Base-by-base conservation (phyloP, 768 basidiomycete species). In the Calocybe cyanea region DNA sequence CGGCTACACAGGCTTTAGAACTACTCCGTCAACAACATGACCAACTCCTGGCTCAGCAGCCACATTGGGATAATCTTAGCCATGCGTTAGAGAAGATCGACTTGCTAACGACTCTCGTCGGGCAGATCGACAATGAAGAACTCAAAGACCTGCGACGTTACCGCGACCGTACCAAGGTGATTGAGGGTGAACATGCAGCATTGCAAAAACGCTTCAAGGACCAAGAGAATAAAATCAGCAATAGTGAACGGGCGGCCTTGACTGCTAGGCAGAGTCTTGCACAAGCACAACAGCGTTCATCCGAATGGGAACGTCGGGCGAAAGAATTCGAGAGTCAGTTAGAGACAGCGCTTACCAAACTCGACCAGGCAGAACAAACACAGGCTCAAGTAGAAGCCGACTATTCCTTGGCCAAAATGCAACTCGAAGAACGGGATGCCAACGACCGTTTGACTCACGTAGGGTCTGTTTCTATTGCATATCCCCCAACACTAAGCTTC, bases 261-360 rank as follows among this genome's bases (percentile, higher is more conserved):
- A 64, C 80, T 14, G 72, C 78, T 2, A 78, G 79, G 34, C 81
- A 87, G 59, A 84, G 64, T 59, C 71, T 91, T 21, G 63, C 74
- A 17, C 81, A 85, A 51, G 82, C 85, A 17, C 85, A 91, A 50
- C 86, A 89, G 59, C 85, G 86, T 19, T 77, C 86, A 2, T 66
- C 77, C 2, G 90, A 92, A 55, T 91, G 86, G 87, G 90, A 92
- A 64, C 77, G 77, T 51, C 82, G 82, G 18, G 80, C 85, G 15
- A 82, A 81, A 56, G 85, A 87, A 51, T 74, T 75, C 34, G 85
- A 89, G 62, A 66, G 69, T 17, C 76, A 83, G 45, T 63, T 89
- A 15, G 83, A 85, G 57, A 57, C 73, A 53, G 72, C 72, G 21
- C 74, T 71, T 49, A 80, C 78, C 24, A 76, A 76, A 56, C 61